A percentile compares a stretch with the other conserved stretches of the same genome.
phyloP scores from a whole-genome alignment of 2,329 filamentous ascomycete species.

The Sarocladium brachiariae region DNA sequence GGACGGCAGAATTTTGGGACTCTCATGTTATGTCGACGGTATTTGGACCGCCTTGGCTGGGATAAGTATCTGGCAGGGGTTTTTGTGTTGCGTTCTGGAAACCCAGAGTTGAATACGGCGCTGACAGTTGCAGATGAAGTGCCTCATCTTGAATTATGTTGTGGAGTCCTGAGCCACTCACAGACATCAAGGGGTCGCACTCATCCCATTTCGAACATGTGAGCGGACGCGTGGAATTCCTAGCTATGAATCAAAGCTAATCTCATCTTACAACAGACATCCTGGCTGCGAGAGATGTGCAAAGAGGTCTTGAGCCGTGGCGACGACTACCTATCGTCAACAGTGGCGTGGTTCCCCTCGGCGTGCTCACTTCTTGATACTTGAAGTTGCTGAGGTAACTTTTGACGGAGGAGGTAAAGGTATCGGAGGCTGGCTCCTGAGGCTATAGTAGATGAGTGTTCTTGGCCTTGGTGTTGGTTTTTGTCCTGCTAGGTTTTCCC shows the following conservation, averaged over 20 bases:
- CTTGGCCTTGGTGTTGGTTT: conserved; percentile 5
- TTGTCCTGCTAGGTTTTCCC: conserved; percentile 5
- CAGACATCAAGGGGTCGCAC: conserved; percentile 53
- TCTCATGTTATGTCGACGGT: conserved; percentile 54
- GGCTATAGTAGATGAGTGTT: too few relatives aligned
- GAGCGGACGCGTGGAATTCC: conserved; percentile 8
- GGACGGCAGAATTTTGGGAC: conserved; percentile 53
- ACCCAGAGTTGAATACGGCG: not conserved
- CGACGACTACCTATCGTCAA: conserved; percentile 37
- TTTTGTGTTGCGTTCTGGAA: conserved; percentile 25
- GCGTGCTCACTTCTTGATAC: too few relatives aligned
- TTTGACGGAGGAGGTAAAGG: too few relatives aligned
- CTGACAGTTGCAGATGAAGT: conserved; percentile 42
- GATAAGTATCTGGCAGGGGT: conserved; percentile 53
- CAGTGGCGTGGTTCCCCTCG: too few relatives aligned
- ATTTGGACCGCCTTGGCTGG: conserved; percentile 56
- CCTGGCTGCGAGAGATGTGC: conserved; percentile 33
- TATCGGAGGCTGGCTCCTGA: too few relatives aligned
- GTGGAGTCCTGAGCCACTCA: conserved; percentile 48
- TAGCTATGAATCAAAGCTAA: conserved; percentile 10
- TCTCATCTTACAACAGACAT: conserved; percentile 29
- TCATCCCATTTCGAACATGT: conserved; percentile 58
- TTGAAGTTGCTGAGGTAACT: too few relatives aligned
- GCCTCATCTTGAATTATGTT: conserved; percentile 48
- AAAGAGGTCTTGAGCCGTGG: conserved; percentile 49